Conservation (phyloP, 179 eudicot genomes). For the Drosera spatulata region DNA sequence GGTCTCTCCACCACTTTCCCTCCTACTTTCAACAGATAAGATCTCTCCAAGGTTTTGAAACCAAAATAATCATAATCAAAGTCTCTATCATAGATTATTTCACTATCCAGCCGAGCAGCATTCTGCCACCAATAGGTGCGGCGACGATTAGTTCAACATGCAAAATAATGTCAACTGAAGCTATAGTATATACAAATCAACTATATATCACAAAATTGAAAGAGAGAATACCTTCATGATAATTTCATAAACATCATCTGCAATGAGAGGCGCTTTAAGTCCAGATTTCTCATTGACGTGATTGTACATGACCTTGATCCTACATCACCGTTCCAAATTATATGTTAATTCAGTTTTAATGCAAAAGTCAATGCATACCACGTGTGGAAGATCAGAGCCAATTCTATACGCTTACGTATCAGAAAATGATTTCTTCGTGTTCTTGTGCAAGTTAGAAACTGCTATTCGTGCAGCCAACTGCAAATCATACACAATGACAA, state of each 20-base stretch:
- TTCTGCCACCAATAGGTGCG: conserved; percentile 34
- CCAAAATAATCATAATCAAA: conserved; percentile 99
- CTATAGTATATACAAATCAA: too few relatives aligned
- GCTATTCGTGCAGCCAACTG: conserved; percentile 98
- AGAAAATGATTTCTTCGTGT: conserved; percentile 82
- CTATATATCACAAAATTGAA: not conserved
- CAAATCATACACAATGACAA: not conserved
- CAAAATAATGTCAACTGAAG: too few relatives aligned
- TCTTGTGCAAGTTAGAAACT: conserved; percentile 94
- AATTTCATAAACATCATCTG: conserved; percentile 91
- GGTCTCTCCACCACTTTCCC: conserved; percentile 95
- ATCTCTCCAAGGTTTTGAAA: conserved; percentile 95
- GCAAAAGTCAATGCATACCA: not conserved
- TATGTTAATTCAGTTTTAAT: not conserved
- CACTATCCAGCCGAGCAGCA: conserved; percentile 91
- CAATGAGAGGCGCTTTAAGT: conserved; percentile 64
- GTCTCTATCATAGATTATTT: conserved; percentile 94
- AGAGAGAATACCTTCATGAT: conserved; percentile 65
- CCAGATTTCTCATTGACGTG: conserved; percentile 80
- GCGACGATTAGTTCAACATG: too few relatives aligned
- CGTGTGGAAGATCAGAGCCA: not conserved
- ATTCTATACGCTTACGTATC: conserved; percentile 58
- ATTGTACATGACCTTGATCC: conserved; percentile 76
- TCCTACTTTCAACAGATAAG: conserved; percentile 67
- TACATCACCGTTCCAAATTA: conserved; percentile 10